Evolutionary conservation across 2,329 filamentous ascomycete genomes (phyloP).

Genomic region (Cercospora beticola): DNA sequence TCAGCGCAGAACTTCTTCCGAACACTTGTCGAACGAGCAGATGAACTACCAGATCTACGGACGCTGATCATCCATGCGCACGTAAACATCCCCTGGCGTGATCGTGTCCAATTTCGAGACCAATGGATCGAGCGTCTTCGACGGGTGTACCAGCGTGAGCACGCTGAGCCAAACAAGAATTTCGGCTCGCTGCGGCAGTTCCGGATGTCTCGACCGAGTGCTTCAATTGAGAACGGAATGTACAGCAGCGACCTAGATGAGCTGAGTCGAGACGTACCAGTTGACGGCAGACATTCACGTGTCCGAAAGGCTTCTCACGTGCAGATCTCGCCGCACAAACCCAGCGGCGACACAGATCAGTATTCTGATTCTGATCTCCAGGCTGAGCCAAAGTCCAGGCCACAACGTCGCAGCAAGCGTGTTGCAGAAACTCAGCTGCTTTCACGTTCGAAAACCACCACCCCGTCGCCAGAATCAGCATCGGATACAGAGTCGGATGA

Average conservation of each 20-base stretch:
- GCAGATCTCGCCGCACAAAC: conserved; percentile 29
- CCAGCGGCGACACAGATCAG: conserved; percentile 28
- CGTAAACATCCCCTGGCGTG: conserved; percentile 75
- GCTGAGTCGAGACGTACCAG: conserved; percentile 11
- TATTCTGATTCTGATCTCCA: conserved; percentile 25
- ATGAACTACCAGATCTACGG: conserved; percentile 65
- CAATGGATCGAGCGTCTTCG: conserved; percentile 73
- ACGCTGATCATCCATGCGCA: conserved; percentile 72
- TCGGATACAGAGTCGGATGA: conserved; percentile 33
- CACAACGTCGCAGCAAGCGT: conserved; percentile 34
- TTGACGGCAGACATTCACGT: conserved; percentile 17
- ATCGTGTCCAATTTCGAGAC: conserved; percentile 74
- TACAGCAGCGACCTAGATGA: conserved; percentile 16
- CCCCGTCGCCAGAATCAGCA: conserved; percentile 28
- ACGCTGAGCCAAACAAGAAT: conserved; percentile 45
- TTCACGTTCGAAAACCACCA: conserved; percentile 23
- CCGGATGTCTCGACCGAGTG: conserved; percentile 40
- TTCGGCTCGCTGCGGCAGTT: conserved; percentile 47
- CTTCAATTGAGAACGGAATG: conserved; percentile 10
- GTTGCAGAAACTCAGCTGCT: conserved; percentile 29
- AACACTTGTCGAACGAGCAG: conserved; percentile 72
- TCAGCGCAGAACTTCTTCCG: conserved; percentile 75
- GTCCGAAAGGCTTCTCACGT: conserved; percentile 30
- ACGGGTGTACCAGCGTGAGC: conserved; percentile 61
- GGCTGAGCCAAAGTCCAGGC: conserved; percentile 13